Percentiles rank a stretch among this genome's conserved stretches.
Evolutionary conservation across 352 stramenopile species (phyloP).

Genomic region (Phytophthora nicotianae): DNA sequence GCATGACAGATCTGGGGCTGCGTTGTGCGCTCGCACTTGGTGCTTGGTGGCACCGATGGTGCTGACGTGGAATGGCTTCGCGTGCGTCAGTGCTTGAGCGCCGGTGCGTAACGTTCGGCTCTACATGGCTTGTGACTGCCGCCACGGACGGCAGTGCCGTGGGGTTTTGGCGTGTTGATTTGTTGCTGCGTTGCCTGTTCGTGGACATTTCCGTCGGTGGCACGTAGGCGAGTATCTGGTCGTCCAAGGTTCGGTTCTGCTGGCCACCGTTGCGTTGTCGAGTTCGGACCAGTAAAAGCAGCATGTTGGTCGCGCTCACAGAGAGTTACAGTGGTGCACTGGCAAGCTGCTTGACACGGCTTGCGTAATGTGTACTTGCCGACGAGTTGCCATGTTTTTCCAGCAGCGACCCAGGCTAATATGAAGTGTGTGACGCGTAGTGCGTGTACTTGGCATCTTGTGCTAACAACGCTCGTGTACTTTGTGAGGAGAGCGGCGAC

Average conservation of each 20-base stretch:
- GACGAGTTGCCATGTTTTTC: slow-evolving; percentile 19
- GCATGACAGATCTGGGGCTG: background rate
- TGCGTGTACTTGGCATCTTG: background rate
- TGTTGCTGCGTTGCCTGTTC: slow-evolving; percentile 32
- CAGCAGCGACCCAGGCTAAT: slow-evolving; percentile 25
- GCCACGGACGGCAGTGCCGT: background rate
- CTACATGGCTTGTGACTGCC: slow-evolving; percentile 11
- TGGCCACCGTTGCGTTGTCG: slow-evolving; percentile 9
- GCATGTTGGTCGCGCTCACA: background rate
- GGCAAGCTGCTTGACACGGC: slow-evolving; percentile 7
- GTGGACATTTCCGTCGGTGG: slow-evolving; percentile 25
- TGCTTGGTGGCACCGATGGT: too few relatives aligned
- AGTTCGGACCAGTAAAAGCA: slow-evolving; percentile 1
- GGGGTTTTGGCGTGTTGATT: slow-evolving; percentile 20
- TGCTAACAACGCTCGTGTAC: background rate
- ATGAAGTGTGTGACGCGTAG: slow-evolving; percentile 5
- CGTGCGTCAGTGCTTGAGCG: slow-evolving; percentile 9
- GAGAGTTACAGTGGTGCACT: slow-evolving; percentile 3
- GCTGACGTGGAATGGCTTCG: background rate
- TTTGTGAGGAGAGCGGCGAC: too few relatives aligned
- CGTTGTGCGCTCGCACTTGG: slow-evolving; percentile 3
- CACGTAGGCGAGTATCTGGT: slow-evolving; percentile 16
- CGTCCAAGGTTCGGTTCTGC: slow-evolving; percentile 16
- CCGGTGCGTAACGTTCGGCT: slow-evolving; percentile 13
- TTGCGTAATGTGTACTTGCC: slow-evolving; percentile 7